Base-by-base conservation (phyloP, 345 rosid species). In the Laguncularia racemosa region DNA sequence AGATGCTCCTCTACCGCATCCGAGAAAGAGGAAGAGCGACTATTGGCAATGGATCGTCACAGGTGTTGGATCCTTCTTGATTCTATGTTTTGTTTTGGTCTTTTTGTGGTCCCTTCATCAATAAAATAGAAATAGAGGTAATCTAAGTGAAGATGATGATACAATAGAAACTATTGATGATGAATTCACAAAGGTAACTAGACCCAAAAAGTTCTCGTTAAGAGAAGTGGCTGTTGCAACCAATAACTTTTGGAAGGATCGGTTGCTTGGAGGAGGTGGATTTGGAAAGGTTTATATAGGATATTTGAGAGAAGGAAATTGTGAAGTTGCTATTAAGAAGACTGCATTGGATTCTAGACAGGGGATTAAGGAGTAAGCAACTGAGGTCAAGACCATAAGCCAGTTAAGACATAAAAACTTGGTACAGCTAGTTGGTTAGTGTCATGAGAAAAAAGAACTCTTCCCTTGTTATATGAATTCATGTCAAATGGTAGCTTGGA, bases 211-310 rank as follows among this genome's bases (percentile, higher is more conserved):
- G 17, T 53, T 53, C 33, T 40, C 23, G 11, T 14, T 9, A 11
- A 14, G 10, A 23, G 56, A 53, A 12, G 16, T 53, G 14, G 56
- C n/a, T 53, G 12, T 18, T 15, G 56, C 56, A 6, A 53, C 56
- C 56, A 23, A 23, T 11, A 23, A 53, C 44, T 53, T 53, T 12
- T 53, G 44, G 8, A 23, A 13, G 1, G 26, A 23, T 6, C 23
- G 44, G 56, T 14, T 20, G 56, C 56, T 53, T 53, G 56, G 56
- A 15, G 56, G 23, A 23, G 56, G 56, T 20, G 56, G 56, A 53
- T 53, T 53, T 16, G 43, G 56, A 21, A 16, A n/a, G 4, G 56
- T 53, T 14, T 53, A 53, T 23, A 20, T 4, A n/a, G 56, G 56
- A 9, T 53, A 23, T 23, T 40, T 53, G 14, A 16, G 11, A 20